phyloP scores from a whole-genome alignment of 805 yeast genomes.

The Zygoascus ofunaensis region DNA sequence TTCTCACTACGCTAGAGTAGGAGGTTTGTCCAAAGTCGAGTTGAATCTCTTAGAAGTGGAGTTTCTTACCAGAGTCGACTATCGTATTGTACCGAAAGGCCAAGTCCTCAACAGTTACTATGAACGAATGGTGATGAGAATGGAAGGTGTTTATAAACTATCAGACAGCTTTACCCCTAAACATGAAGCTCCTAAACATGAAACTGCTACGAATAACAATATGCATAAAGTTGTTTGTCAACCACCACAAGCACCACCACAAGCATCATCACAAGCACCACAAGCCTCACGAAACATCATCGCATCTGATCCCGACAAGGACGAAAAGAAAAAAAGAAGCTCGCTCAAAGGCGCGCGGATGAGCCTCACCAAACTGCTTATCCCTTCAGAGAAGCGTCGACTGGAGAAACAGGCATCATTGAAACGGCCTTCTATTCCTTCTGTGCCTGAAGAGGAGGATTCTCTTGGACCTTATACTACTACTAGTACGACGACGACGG shows the following conservation, averaged over 20 bases:
- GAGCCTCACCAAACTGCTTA: neutral
- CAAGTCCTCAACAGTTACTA: constrained; percentile 29
- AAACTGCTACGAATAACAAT: neutral
- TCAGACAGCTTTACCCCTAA: too few relatives aligned
- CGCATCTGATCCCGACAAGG: too few relatives aligned
- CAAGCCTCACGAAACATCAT: neutral
- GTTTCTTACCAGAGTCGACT: constrained; percentile 69
- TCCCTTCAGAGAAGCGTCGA: neutral
- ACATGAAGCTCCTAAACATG: neutral
- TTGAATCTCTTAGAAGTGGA: constrained; percentile 83
- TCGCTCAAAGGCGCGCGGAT: neutral
- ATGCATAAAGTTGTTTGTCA: too few relatives aligned
- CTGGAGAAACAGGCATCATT: neutral
- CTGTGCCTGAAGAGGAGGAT: neutral
- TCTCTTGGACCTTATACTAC: too few relatives aligned
- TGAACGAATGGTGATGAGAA: constrained; percentile 25
- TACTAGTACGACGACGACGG: too few relatives aligned
- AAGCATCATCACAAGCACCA: neutral
- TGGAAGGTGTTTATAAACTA: constrained; percentile 17
- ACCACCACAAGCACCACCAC: too few relatives aligned
- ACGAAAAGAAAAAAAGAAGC: neutral
- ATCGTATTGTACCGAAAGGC: constrained; percentile 55
- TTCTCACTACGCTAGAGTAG: constrained; percentile 89
- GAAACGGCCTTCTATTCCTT: neutral
- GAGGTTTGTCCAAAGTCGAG: constrained; percentile 80